Evolutionary conservation across 345 rosid species (phyloP).

Genomic region (Bruguiera parviflora): DNA sequence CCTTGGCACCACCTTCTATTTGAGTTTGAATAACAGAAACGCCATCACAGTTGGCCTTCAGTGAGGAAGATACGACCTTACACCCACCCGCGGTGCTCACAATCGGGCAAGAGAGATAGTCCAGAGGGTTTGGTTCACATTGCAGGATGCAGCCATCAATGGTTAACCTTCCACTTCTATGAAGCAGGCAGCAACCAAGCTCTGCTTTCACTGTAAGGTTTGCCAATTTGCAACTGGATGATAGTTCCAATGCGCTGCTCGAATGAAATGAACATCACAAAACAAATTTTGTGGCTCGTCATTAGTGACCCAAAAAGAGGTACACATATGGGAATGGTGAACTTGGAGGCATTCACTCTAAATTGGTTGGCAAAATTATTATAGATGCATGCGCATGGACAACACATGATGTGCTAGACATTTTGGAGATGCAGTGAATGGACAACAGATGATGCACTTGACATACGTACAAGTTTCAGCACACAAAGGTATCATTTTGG

Average conservation of each 20-base stretch:
- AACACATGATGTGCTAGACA: not conserved
- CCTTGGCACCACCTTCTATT: constrained; percentile 92
- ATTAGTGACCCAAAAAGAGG: not conserved
- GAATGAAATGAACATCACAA: constrained; percentile 18
- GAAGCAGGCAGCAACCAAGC: constrained; percentile 95
- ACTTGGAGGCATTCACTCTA: constrained; percentile 14
- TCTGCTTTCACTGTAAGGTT: constrained; percentile 86
- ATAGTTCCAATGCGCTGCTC: constrained; percentile 82
- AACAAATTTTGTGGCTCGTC: constrained; percentile 10
- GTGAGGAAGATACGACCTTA: constrained; percentile 30
- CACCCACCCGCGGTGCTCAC: constrained; percentile 60
- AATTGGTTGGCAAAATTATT: not conserved
- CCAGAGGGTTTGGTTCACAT: constrained; percentile 77
- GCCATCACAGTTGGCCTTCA: constrained; percentile 41
- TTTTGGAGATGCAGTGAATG: not conserved
- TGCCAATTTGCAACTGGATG: constrained; percentile 74
- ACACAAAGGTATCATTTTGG: no score
- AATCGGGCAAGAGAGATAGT: constrained; percentile 83
- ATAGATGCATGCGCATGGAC: not conserved
- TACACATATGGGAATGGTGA: not conserved
- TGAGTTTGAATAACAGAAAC: constrained; percentile 69
- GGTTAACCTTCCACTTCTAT: constrained; percentile 81
- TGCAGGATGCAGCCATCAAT: constrained; percentile 89
- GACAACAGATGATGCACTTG: not conserved
- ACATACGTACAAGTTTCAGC: not conserved